These are phyloP conservation scores for Lentinus tigrinus DNA, from an alignment of 768 basidiomycete genomes.

Conservation along the genomic window DNA sequence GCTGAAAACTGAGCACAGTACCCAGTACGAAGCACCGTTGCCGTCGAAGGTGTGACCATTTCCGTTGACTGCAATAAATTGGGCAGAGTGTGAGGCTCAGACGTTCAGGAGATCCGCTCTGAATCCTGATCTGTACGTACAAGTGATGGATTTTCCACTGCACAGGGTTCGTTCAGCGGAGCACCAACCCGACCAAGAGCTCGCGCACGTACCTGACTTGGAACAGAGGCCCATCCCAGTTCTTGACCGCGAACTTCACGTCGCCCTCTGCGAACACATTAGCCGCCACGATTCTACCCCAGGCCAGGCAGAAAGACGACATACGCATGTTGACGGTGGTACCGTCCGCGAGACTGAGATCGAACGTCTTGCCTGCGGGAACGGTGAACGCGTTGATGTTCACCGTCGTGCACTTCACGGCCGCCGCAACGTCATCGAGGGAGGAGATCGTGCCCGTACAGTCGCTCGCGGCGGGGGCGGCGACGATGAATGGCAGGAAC, in stretches of 20 bases:
- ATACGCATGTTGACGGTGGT: slow-evolving; percentile 60
- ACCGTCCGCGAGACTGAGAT: slow-evolving; percentile 43
- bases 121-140: slow-evolving; percentile 34
- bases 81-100: neutral
- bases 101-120: neutral
- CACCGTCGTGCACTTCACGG: slow-evolving; percentile 56
- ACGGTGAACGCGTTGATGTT: slow-evolving; percentile 58
- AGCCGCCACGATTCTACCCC: neutral
- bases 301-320: slow-evolving; percentile 18
- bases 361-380: slow-evolving; percentile 50
- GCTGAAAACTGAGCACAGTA: slow-evolving; percentile 3
- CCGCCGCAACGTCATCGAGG: slow-evolving; percentile 46
- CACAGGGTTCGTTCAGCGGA: neutral
- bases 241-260: slow-evolving; percentile 50
- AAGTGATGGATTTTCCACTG: slow-evolving; percentile 49
- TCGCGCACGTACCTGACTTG: slow-evolving; percentile 39
- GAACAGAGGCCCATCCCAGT: slow-evolving; percentile 57
- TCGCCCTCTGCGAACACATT: slow-evolving; percentile 45
- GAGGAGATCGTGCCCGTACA: slow-evolving; percentile 57
- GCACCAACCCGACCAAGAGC: neutral
- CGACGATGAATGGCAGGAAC: slow-evolving; percentile 1
- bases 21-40: slow-evolving; percentile 45
- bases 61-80: slow-evolving; percentile 33
- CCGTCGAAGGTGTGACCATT: slow-evolving; percentile 42
- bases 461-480: slow-evolving; percentile 9